Evolutionary conservation across 78 protist species (phyloP), one percentile per base, ranked within the genome.

Genomic region (Parvularia atlantis): DNA sequence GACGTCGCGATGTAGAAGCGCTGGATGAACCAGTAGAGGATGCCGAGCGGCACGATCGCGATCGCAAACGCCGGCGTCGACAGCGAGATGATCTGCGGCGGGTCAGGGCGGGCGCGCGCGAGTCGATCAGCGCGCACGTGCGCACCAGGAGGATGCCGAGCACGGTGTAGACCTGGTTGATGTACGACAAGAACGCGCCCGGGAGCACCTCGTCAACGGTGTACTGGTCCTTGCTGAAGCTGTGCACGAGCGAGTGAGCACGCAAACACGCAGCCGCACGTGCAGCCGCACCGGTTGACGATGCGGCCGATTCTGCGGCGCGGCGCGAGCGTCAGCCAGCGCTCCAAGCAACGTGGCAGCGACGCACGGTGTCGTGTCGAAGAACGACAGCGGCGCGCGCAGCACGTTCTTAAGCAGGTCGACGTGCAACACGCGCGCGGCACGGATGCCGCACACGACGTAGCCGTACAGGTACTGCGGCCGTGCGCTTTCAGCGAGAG

Each of bases 261-360:
- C n/a, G n/a, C n/a, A n/a, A n/a, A n/a, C n/a, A n/a, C n/a, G n/a
- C n/a, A n/a, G n/a, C n/a, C n/a, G n/a, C n/a, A n/a, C n/a, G n/a
- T n/a, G n/a, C n/a, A n/a, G n/a, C n/a, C n/a, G n/a, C n/a, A 97
- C 46, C 99, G 87, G 80, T 92, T 93, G 58, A 94, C 36, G 39
- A 97, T 80, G 43, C 99, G 83, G n/a, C 99, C 99, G 0, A 80
- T 22, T n/a, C n/a, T n/a, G n/a, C n/a, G n/a, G n/a, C 30, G 99
- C n/a, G n/a, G n/a, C n/a, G n/a, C n/a, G n/a, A n/a, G n/a, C n/a
- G n/a, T n/a, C n/a, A n/a, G n/a, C n/a, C n/a, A n/a, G n/a, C n/a
- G n/a, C n/a, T n/a, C n/a, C n/a, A n/a, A n/a, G n/a, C n/a, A n/a
- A n/a, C n/a, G n/a, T n/a, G n/a, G n/a, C n/a, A n/a, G n/a, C n/a